Evolutionary conservation across 2,329 filamentous ascomycete genomes (phyloP), one percentile per base, ranked within the genome.

Genomic region (Xylariales sp.): DNA sequence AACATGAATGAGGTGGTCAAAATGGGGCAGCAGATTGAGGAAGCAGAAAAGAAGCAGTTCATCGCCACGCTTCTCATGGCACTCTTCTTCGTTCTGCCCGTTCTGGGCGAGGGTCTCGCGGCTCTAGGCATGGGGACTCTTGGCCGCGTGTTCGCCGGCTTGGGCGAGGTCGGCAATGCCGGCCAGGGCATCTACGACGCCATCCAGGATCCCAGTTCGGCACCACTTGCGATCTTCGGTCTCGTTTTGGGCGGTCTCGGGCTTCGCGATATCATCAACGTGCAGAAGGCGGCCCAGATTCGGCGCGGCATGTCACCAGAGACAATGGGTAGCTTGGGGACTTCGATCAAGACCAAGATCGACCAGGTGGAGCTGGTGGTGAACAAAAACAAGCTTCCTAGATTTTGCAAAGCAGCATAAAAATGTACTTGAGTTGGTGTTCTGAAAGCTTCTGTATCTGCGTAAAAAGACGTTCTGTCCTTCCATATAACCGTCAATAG

Each of bases 21-120:
- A n/a, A 44, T 33, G 13, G 53, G 42, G 13, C 42, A 52, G 11
- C 37, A 51, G 16, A 43, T 55, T 37, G 40, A 47, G 34, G 39
- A 54, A 44, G 41, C 45, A 23, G 23, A 25, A 25, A 25, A 25
- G 23, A 51, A 56, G 37, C 40, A 37, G 2, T 36, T 55, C 14
- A 47, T 56, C 27, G 31, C 56, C 20, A 41, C 44, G 21, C 14
- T 28, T 16, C 11, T 28, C 38, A 40, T 32, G 12, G 51, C 49
- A 27, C 41, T 57, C n/a, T 42, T 59, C 37, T 49, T 57, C 40
- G 43, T 53, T 37, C 35, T 57, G 25, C 48, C 52, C 8, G 36
- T 55, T 24, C 33, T 46, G 14, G 48, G 52, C 18, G 38, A 45
- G 44, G 10, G 33, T 14, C 33, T 21, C 18, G 29, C 24, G 17